phyloP scores from a whole-genome alignment of 2,329 filamentous ascomycete genomes.

The Pseudopyricularia javanii region DNA sequence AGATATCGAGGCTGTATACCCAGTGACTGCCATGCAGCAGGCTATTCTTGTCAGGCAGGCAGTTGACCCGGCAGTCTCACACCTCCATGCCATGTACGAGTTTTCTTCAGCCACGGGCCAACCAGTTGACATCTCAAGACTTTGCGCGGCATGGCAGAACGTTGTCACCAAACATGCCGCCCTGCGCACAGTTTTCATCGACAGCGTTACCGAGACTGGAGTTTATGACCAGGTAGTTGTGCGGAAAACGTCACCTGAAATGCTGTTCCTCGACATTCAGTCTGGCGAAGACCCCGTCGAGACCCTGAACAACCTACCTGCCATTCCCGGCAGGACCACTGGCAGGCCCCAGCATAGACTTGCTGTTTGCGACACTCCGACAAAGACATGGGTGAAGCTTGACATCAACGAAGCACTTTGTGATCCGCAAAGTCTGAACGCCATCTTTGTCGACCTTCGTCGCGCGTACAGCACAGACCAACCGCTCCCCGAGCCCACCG shows the following conservation, averaged over 20 bases:
- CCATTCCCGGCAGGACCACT: slow-evolving; percentile 20
- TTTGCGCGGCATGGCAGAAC: slow-evolving; percentile 37
- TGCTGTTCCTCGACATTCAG: slow-evolving; percentile 38
- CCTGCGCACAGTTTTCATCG: slow-evolving; percentile 36
- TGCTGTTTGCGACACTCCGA: slow-evolving; percentile 31
- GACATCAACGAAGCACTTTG: slow-evolving; percentile 39
- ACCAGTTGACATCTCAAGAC: slow-evolving; percentile 26
- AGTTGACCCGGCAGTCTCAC: slow-evolving; percentile 25
- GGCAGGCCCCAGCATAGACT: slow-evolving; percentile 35
- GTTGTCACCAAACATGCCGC: slow-evolving; percentile 31
- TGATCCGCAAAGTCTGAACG: slow-evolving; percentile 32
- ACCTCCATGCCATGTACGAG: slow-evolving; percentile 34
- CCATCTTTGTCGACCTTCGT: slow-evolving; percentile 33
- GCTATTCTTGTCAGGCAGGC: slow-evolving; percentile 34
- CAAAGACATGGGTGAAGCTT: slow-evolving; percentile 32
- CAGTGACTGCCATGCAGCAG: slow-evolving; percentile 34
- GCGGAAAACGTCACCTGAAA: slow-evolving; percentile 31
- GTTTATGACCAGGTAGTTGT: slow-evolving; percentile 38
- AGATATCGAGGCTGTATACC: slow-evolving; percentile 36
- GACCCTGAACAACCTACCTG: slow-evolving; percentile 27
- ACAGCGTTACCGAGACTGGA: slow-evolving; percentile 33
- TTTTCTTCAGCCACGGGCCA: slow-evolving; percentile 23
- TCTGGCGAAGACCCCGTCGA: slow-evolving; percentile 23
- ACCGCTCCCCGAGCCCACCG: slow-evolving; percentile 17
- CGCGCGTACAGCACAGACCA: slow-evolving; percentile 27